A percentile compares a stretch with the other conserved stretches of the same genome.
These are phyloP conservation scores for Populus hybrid DNA, from an alignment of 441 rosid genomes.

Conservation along the genomic window DNA sequence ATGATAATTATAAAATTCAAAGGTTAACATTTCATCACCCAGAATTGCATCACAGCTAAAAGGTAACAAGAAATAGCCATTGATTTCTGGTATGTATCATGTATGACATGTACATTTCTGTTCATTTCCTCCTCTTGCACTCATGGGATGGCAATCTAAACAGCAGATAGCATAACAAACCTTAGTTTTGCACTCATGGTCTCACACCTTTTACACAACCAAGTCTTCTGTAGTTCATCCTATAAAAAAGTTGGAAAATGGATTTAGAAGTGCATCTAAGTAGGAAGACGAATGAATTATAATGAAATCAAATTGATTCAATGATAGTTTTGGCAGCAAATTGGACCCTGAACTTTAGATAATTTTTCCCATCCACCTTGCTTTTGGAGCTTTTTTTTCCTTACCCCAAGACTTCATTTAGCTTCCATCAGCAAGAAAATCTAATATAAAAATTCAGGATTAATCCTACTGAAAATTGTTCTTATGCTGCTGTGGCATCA, in stretches of 20 bases:
- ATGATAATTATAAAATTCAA: neutral
- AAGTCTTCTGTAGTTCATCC: slow-evolving; percentile 92
- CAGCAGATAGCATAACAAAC: slow-evolving; percentile 36
- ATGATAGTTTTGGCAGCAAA: neutral
- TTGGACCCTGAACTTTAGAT: neutral
- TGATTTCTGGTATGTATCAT: neutral
- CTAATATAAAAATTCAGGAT: neutral
- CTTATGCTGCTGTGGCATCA: neutral
- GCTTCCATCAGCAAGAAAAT: neutral
- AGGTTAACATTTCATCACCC: neutral
- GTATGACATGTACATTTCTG: neutral
- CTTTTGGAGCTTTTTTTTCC: neutral
- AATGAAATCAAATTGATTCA: neutral
- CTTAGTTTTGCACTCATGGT: slow-evolving; percentile 94
- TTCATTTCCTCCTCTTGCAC: neutral
- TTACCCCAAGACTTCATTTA: neutral
- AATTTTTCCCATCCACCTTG: neutral
- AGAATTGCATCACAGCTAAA: slow-evolving; percentile 1
- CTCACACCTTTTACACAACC: slow-evolving; percentile 94
- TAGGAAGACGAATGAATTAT: neutral
- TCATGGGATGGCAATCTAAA: neutral
- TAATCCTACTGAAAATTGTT: neutral
- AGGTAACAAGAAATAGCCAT: neutral
- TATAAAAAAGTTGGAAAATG: slow-evolving; percentile 20
- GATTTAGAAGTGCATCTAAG: slow-evolving; percentile 10